Conservation (phyloP, 495 filamentous ascomycete species). For the Aspergillus haitiensis region DNA sequence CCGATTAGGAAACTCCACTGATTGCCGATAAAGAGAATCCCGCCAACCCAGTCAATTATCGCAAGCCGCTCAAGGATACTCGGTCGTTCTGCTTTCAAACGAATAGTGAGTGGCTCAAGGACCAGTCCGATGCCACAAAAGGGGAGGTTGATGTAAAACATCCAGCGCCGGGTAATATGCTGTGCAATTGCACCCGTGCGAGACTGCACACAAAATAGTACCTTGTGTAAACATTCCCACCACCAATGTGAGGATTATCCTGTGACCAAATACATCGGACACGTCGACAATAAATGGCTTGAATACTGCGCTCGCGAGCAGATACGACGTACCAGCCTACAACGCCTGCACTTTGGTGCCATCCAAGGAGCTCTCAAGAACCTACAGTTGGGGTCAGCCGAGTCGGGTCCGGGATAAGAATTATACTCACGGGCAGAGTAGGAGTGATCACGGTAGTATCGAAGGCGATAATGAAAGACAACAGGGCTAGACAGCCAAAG, state of each 20-base stretch:
- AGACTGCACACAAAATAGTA: constrained; percentile 16
- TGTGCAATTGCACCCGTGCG: constrained; percentile 14
- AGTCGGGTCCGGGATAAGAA: background rate
- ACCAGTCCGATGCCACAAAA: constrained; percentile 33
- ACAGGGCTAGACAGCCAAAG: constrained; percentile 43
- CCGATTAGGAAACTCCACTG: constrained; percentile 54
- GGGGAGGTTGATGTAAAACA: constrained; percentile 38
- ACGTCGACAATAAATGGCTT: constrained; percentile 51
- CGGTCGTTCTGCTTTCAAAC: constrained; percentile 22
- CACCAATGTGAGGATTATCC: constrained; percentile 36
- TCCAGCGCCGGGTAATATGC: constrained; percentile 9
- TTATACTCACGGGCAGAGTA: constrained; percentile 30
- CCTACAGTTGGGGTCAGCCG: constrained; percentile 16
- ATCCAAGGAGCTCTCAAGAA: constrained; percentile 43
- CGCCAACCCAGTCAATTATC: constrained; percentile 39
- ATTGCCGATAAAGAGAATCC: constrained; percentile 47
- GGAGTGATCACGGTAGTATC: constrained; percentile 56
- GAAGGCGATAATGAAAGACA: constrained; percentile 53
- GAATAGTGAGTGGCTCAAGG: constrained; percentile 27
- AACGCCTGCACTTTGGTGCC: constrained; percentile 51
- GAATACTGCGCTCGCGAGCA: constrained; percentile 47
- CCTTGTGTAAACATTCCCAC: constrained; percentile 30
- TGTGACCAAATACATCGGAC: constrained; percentile 50
- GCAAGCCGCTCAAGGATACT: constrained; percentile 25
- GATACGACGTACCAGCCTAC: constrained; percentile 57